Conservation (phyloP, 1,139 yeast genomes). For the Saccharomycopsis hybrid region DNA sequence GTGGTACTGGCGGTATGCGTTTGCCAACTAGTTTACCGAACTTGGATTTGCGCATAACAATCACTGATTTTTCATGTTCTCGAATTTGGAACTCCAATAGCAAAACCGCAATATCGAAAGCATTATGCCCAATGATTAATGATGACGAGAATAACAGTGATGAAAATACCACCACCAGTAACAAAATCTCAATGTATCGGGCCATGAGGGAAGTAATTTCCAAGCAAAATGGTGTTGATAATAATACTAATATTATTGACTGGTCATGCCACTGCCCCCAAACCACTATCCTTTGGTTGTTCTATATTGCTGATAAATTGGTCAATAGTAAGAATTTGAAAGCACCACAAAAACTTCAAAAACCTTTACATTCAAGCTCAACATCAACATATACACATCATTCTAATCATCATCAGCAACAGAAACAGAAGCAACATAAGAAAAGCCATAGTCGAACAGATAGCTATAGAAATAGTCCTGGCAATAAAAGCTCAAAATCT, state of each 20-base stretch:
- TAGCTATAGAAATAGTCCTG: background rate
- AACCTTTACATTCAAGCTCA: background rate
- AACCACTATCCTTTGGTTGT: constrained; percentile 40
- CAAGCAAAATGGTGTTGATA: background rate
- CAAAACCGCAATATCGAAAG: background rate
- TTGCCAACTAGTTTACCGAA: background rate
- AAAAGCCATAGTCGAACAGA: too few relatives aligned
- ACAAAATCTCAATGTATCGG: constrained; percentile 32
- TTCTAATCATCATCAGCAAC: too few relatives aligned
- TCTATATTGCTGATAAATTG: constrained; percentile 33
- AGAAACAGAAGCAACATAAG: too few relatives aligned
- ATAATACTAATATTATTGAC: constrained; percentile 10
- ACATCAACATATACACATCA: too few relatives aligned
- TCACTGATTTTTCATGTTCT: constrained; percentile 43
- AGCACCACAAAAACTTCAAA: background rate
- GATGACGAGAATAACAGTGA: constrained; percentile 48
- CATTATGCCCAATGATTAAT: background rate
- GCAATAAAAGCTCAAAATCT: background rate
- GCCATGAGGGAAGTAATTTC: constrained; percentile 33
- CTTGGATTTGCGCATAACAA: constrained; percentile 33
- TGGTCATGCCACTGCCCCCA: constrained; percentile 33
- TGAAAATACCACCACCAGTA: background rate
- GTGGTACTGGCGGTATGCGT: background rate
- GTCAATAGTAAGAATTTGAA: constrained; percentile 27
- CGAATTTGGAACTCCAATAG: constrained; percentile 25